Evolutionary conservation across 2,329 filamentous ascomycete species (phyloP).

Genomic region (Aspergillus novoparasiticus): DNA sequence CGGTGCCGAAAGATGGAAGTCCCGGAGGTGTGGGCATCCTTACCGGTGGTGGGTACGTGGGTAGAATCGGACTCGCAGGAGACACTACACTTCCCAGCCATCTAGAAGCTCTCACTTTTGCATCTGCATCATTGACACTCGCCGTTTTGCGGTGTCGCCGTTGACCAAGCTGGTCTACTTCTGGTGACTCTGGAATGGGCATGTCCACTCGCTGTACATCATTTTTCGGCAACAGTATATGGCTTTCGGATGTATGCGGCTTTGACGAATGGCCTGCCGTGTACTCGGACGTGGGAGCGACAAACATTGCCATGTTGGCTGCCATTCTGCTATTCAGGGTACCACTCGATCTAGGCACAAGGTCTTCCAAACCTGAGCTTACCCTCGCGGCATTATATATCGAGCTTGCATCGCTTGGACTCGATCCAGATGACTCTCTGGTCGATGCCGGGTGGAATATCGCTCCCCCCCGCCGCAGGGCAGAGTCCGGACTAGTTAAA

Average conservation of each 20-base stretch:
- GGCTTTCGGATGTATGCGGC: constrained; percentile 12
- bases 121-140: constrained; percentile 29
- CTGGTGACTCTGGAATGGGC: not conserved
- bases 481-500: not conserved
- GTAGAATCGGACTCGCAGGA: constrained; percentile 35
- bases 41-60: constrained; percentile 40
- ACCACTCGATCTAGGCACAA: constrained; percentile 15
- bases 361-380: constrained; percentile 29
- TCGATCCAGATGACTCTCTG: constrained; percentile 27
- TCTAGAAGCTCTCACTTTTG: constrained; percentile 21
- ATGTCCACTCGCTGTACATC: not conserved
- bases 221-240: not conserved
- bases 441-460: not conserved
- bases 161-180: not conserved
- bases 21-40: constrained; percentile 47
- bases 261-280: not conserved
- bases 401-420: constrained; percentile 38
- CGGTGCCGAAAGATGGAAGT: constrained; percentile 46
- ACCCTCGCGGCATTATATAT: constrained; percentile 42
- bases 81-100: constrained; percentile 29
- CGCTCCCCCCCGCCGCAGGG: not conserved
- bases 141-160: constrained; percentile 24
- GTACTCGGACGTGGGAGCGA: constrained; percentile 20
- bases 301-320: constrained; percentile 33
- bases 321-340: constrained; percentile 26